Conservation (phyloP, 2,329 filamentous ascomycete species). For the Fusarium sp. region DNA sequence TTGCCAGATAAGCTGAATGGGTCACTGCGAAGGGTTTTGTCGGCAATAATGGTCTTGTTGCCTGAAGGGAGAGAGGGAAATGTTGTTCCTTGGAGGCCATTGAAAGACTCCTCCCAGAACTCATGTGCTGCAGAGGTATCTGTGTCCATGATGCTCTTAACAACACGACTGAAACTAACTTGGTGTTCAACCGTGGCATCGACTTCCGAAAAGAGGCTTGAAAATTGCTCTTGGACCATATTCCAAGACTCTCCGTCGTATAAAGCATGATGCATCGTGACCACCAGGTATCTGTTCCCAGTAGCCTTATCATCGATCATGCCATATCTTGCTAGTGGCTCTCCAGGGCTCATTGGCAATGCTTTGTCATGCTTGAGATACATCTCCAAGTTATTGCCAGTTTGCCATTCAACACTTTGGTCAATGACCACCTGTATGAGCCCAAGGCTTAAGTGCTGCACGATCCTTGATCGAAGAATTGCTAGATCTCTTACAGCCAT, state of each 20-base stretch:
- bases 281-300: neutral
- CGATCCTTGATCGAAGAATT: conserved; percentile 59
- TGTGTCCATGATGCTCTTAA: neutral
- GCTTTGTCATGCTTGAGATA: conserved; percentile 7
- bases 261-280: conserved; percentile 20
- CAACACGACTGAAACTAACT: neutral
- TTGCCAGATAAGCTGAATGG: neutral
- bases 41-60: neutral
- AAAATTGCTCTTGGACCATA: conserved; percentile 57
- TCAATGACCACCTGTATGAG: conserved; percentile 11
- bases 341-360: neutral
- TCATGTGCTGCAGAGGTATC: neutral
- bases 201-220: conserved; percentile 22
- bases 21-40: neutral
- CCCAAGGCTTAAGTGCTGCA: conserved; percentile 3
- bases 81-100: neutral
- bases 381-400: neutral
- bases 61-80: neutral
- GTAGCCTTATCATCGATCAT: neutral
- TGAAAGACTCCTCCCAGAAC: neutral
- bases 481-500: conserved; percentile 5
- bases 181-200: neutral
- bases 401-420: conserved; percentile 1
- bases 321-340: conserved; percentile 6
- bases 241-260: conserved; percentile 7